These are phyloP conservation scores for Apiotrichum veenhuisii DNA, from an alignment of 1,284 basidiomycete species.

Conservation along the genomic window DNA sequence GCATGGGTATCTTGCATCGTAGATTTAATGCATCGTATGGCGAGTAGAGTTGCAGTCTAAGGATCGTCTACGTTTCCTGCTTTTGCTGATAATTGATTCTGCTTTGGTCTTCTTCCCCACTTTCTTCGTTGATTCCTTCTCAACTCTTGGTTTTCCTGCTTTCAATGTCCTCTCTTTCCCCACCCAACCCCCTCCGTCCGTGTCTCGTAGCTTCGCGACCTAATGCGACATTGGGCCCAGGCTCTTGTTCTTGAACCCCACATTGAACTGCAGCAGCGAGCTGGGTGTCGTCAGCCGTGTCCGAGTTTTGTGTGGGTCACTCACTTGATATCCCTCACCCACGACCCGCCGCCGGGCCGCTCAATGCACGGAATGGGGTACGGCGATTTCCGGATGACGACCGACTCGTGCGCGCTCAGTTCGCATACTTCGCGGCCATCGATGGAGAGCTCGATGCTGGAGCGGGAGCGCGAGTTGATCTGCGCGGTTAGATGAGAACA, in stretches of 20 bases:
- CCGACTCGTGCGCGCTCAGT: constrained; percentile 75
- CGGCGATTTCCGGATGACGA: constrained; percentile 77
- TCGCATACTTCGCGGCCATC: constrained; percentile 81
- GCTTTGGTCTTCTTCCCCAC: neutral
- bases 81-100: neutral
- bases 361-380: constrained; percentile 92
- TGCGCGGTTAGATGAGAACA: constrained; percentile 37
- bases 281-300: constrained; percentile 15
- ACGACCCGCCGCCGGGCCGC: constrained; percentile 79
- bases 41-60: too few relatives aligned
- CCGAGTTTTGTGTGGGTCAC: neutral
- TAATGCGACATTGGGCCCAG: constrained; percentile 6
- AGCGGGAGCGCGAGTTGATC: constrained; percentile 80
- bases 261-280: constrained; percentile 84
- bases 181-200: too few relatives aligned
- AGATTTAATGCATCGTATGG: neutral
- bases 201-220: neutral
- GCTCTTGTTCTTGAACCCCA: constrained; percentile 78
- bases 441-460: constrained; percentile 84
- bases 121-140: neutral
- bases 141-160: too few relatives aligned
- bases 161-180: neutral
- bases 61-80: too few relatives aligned
- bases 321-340: constrained; percentile 90
- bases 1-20: neutral